Percentiles rank a stretch among this genome's conserved stretches.
Evolutionary conservation across 2,329 filamentous ascomycete species (phyloP).

Genomic region (Hymenoscyphus albidus): DNA sequence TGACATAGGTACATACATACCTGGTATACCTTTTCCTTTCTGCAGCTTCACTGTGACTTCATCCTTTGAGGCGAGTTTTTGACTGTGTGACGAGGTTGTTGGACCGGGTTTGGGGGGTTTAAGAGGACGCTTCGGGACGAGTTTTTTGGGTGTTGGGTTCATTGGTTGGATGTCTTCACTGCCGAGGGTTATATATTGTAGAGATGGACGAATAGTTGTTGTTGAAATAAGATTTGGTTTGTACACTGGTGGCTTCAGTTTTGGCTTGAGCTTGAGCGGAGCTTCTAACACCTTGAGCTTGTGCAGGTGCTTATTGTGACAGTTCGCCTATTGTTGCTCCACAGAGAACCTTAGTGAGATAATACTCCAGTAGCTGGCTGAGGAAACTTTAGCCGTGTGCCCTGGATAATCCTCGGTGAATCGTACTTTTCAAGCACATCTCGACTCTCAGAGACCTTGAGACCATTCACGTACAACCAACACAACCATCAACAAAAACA

Average conservation of each 20-base stretch:
- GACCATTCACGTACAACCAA: neutral
- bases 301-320: too few relatives aligned
- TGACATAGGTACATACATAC: slow-evolving; percentile 7
- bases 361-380: neutral
- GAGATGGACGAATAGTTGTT: neutral
- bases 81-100: slow-evolving; percentile 20
- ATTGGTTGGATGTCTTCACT: too few relatives aligned
- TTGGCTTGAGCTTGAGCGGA: neutral
- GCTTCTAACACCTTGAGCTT: neutral
- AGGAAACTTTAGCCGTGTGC: neutral
- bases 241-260: neutral
- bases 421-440: neutral
- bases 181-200: neutral
- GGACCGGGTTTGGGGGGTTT: slow-evolving; percentile 17
- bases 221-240: neutral
- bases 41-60: slow-evolving; percentile 18
- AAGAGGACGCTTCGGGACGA: slow-evolving; percentile 22
- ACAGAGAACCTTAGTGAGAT: neutral
- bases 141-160: neutral
- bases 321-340: neutral
- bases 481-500: neutral
- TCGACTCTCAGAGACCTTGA: neutral
- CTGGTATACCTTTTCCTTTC: slow-evolving; percentile 8
- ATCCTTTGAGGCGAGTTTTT: slow-evolving; percentile 21
- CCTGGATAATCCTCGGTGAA: neutral